Evolutionary conservation across 768 basidiomycete species (phyloP).

Genomic region (Tephrocybe sp.): DNA sequence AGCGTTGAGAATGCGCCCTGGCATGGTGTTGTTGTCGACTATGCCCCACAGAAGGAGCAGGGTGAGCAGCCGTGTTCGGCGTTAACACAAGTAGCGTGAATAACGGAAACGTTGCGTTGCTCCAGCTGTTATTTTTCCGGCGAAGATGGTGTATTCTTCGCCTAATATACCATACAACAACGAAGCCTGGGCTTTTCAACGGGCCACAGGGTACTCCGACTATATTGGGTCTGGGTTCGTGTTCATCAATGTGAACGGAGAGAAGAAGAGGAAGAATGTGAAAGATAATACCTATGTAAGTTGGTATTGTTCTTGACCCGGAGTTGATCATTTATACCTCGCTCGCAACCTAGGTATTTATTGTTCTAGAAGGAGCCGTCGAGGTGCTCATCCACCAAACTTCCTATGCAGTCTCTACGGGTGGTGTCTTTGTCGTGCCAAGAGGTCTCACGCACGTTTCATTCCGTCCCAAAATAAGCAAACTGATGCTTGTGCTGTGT

Average conservation of each 20-base stretch:
- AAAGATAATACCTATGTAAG: slow-evolving; percentile 94
- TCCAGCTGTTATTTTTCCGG: slow-evolving; percentile 16
- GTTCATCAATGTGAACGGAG: slow-evolving; percentile 72
- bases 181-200: slow-evolving; percentile 75
- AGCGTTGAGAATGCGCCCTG: slow-evolving; percentile 8
- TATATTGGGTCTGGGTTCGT: slow-evolving; percentile 92
- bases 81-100: neutral
- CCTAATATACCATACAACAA: slow-evolving; percentile 13
- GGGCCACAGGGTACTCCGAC: slow-evolving; percentile 87
- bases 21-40: slow-evolving; percentile 16
- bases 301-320: slow-evolving; percentile 9
- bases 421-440: slow-evolving; percentile 89
- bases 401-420: slow-evolving; percentile 73
- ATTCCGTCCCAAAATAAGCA: slow-evolving; percentile 1
- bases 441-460: slow-evolving; percentile 52
- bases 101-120: neutral
- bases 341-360: slow-evolving; percentile 42
- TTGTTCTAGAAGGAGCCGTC: slow-evolving; percentile 87
- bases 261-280: slow-evolving; percentile 84
- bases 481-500: neutral
- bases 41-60: slow-evolving; percentile 13
- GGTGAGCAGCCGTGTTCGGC: slow-evolving; percentile 8
- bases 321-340: neutral
- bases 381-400: slow-evolving; percentile 82
- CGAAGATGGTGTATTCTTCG: slow-evolving; percentile 13